Percentiles rank a stretch among this genome's conserved stretches.
These are phyloP conservation scores for Ramaria rubella DNA, from an alignment of 768 basidiomycete genomes.

Conservation along the genomic window DNA sequence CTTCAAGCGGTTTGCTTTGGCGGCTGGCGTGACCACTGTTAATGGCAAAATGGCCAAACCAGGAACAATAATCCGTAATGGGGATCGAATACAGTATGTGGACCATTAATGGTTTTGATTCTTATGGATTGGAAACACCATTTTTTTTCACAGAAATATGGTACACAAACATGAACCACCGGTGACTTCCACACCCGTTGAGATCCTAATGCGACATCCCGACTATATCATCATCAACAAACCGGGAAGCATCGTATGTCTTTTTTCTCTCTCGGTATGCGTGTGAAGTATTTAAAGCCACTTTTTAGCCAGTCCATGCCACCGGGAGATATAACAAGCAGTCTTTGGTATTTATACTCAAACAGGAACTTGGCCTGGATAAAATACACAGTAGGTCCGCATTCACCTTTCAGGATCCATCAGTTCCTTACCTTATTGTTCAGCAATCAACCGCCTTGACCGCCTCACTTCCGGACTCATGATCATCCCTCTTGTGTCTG, in stretches of 20 bases:
- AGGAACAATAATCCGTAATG: conserved; percentile 72
- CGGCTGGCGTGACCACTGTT: conserved; percentile 91
- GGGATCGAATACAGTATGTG: conserved; percentile 84
- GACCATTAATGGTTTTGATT: conserved; percentile 1
- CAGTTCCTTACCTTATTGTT: neutral
- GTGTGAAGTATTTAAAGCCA: neutral
- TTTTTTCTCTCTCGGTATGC: conserved; percentile 5
- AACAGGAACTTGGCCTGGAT: conserved; percentile 72
- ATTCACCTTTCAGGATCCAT: neutral
- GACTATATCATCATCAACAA: conserved; percentile 92
- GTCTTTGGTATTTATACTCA: conserved; percentile 80
- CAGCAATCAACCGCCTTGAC: conserved; percentile 92
- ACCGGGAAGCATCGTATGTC: conserved; percentile 87
- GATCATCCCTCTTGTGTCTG: conserved; percentile 76
- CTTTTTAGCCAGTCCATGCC: conserved; percentile 76
- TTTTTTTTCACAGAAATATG: conserved; percentile 54
- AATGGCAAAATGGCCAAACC: conserved; percentile 85
- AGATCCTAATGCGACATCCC: conserved; percentile 65
- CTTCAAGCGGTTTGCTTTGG: conserved; percentile 58
- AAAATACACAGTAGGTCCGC: conserved; percentile 72
- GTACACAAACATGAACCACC: conserved; percentile 98
- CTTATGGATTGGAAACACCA: neutral
- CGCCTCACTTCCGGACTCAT: conserved; percentile 92
- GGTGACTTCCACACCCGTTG: conserved; percentile 76
- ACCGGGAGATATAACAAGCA: conserved; percentile 88